These are phyloP conservation scores for Dioscorea dumetorum DNA, from an alignment of 106 monocot genomes.

Conservation along the genomic window DNA sequence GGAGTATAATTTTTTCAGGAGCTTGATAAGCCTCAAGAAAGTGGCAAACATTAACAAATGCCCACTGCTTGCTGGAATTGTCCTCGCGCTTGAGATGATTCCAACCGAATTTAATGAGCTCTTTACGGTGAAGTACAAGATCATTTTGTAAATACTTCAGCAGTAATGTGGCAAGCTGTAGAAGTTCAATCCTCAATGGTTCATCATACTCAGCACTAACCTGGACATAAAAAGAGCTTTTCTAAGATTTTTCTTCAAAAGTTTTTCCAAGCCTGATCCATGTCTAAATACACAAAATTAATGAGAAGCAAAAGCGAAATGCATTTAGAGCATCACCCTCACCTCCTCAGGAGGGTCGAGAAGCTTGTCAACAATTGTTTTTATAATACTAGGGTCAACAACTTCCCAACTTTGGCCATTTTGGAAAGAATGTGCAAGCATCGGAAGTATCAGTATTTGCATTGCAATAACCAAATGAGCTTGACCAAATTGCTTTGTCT, in stretches of 20 bases:
- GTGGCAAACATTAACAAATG: constrained; percentile 99
- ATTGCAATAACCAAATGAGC: constrained; percentile 95
- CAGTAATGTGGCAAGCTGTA: constrained; percentile 95
- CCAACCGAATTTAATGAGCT: constrained; percentile 99
- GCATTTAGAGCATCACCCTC: constrained; percentile 14
- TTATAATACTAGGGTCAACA: constrained; percentile 78
- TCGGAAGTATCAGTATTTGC: constrained; percentile 97
- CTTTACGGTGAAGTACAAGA: constrained; percentile 95
- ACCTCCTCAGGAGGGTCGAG: constrained; percentile 99
- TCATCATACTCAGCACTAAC: constrained; percentile 98
- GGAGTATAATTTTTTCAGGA: constrained; percentile 97
- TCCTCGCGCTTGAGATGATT: constrained; percentile 99
- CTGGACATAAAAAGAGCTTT: constrained; percentile 24
- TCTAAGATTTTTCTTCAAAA: too few relatives aligned
- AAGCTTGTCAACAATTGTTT: constrained; percentile 97
- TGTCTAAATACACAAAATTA: too few relatives aligned
- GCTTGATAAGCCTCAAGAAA: constrained; percentile 99
- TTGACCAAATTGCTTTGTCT: constrained; percentile 80
- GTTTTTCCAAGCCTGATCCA: too few relatives aligned
- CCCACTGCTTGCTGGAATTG: constrained; percentile 99
- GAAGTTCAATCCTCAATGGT: constrained; percentile 84
- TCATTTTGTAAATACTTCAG: constrained; percentile 91
- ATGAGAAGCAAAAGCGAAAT: not conserved
- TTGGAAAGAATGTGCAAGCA: constrained; percentile 92
- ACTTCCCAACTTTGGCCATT: constrained; percentile 95